Base-by-base conservation (phyloP, 2,329 filamentous ascomycete species). In the Chaetomium olivaceum region DNA sequence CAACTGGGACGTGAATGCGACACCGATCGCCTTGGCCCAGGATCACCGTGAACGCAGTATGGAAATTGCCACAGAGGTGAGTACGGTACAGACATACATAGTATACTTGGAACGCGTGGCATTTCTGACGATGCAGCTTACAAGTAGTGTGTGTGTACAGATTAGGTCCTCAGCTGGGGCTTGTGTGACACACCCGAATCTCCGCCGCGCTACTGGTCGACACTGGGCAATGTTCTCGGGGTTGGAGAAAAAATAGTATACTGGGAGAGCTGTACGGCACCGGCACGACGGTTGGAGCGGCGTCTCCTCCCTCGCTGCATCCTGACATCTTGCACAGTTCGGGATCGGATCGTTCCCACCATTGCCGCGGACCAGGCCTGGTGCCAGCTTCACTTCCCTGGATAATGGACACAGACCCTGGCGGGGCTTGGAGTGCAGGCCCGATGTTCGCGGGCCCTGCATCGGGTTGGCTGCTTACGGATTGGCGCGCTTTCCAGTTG, bases 381-480 rank as follows among this genome's bases (percentile, higher is more conserved):
- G 33, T 36, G 33, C 33, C 33, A 62, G 58, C 68, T 65, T 69
- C 64, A 31, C 29, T 50, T 63, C 63, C 39, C 62, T 60, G 46
- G 59, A 58, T 62, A 57, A 56, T 36, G 61, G 68, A 64, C 62
- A 36, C 59, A 60, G 14, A 65, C 65, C 63, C 68, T n/a, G 54
- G 64, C 61, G 59, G 46, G 33, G 19, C 56, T 54, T 66, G 60
- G 68, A 69, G 54, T 63, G 52, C 67, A 68, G 68, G 68, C 61
- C 68, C 68, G 68, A 66, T 23, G 54, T 63, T 68, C 63, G 66
- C 66, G 62, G 64, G 61, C 56, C 54, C 50, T 57, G 65, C 62
- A 62, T 62, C 54, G 46, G 62, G 19, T n/a, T 56, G n/a, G 14
- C 48, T 55, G 50, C 25, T 39, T 52, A 36, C 29, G 58, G 63